A percentile compares a stretch with the other conserved stretches of the same genome.
Evolutionary conservation across 129 eudicot genomes (phyloP).

Genomic region (Artemisia annua): DNA sequence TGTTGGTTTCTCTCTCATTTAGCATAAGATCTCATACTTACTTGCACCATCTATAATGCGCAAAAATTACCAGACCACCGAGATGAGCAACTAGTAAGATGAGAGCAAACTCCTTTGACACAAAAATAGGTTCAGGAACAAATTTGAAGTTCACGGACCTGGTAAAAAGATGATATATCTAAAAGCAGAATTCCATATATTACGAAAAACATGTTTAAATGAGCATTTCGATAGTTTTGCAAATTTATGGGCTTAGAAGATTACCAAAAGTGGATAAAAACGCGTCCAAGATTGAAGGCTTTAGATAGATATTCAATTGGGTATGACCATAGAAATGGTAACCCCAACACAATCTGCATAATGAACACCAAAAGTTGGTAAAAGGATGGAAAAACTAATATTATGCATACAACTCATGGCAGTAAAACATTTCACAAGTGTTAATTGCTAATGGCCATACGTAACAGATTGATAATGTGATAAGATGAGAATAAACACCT

Average conservation of each 20-base stretch:
- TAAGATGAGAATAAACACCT: slow-evolving; percentile 49
- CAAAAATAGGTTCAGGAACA: slow-evolving; percentile 76
- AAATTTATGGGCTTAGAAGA: slow-evolving; percentile 22
- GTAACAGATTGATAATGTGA: not conserved
- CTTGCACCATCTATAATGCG: slow-evolving; percentile 94
- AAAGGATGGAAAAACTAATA: not conserved
- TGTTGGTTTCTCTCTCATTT: not conserved
- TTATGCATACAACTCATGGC: not conserved
- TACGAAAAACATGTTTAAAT: not conserved
- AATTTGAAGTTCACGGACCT: slow-evolving; percentile 99
- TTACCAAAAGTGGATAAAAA: slow-evolving; percentile 97
- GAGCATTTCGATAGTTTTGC: not conserved
- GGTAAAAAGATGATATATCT: slow-evolving; percentile 26
- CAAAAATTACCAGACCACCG: slow-evolving; percentile 56
- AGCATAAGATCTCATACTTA: slow-evolving; percentile 42
- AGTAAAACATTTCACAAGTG: not conserved
- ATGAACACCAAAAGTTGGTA: not conserved
- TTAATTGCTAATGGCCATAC: not conserved
- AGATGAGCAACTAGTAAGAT: slow-evolving; percentile 67
- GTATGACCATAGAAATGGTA: slow-evolving; percentile 65
- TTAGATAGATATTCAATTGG: slow-evolving; percentile 80
- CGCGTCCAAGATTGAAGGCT: slow-evolving; percentile 95
- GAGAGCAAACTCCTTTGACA: slow-evolving; percentile 72
- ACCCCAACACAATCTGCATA: slow-evolving; percentile 82
- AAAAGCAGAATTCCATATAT: not conserved